Percentiles rank a stretch among this genome's conserved stretches.
Conservation (phyloP, 2,329 filamentous ascomycete species). For the Neonectria ditissima region DNA sequence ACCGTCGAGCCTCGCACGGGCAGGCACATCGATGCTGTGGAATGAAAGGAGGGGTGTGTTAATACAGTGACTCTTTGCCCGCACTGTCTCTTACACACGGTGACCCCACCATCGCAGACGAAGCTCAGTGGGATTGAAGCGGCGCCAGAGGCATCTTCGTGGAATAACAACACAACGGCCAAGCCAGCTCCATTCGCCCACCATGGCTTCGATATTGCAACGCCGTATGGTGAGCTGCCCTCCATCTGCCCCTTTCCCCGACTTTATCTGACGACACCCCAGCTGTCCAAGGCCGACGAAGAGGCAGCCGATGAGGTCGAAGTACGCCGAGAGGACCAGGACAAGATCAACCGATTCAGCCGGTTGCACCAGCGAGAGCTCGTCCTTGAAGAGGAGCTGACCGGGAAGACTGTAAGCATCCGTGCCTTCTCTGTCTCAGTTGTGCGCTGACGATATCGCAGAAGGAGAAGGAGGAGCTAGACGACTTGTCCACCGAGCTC, state of each 20-base stretch:
- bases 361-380: conserved; percentile 90
- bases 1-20: conserved; percentile 22
- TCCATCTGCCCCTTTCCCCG: rapidly evolving
- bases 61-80: conserved; percentile 30
- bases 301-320: conserved; percentile 86
- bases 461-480: conserved; percentile 99
- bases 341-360: conserved; percentile 99
- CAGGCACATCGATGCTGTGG: not conserved
- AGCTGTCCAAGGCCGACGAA: conserved; percentile 97
- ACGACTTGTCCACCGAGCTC: conserved; percentile 90
- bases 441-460: conserved; percentile 54
- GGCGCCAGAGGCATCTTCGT: conserved; percentile 31
- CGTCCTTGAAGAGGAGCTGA: conserved; percentile 82
- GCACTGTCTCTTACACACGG: conserved; percentile 29
- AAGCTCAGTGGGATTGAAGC: conserved; percentile 32
- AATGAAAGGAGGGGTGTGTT: conserved; percentile 36
- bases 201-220: conserved; percentile 63
- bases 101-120: conserved; percentile 41
- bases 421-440: too few relatives aligned
- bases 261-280: conserved; percentile 32
- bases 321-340: conserved; percentile 95
- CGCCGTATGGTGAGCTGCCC: conserved; percentile 66
- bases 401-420: conserved; percentile 78
- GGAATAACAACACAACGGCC: conserved; percentile 31
- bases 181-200: conserved; percentile 33